These are phyloP conservation scores for Phascolomyces articulosus DNA, from an alignment of 371 early-diverging fungal species.

Conservation along the genomic window DNA sequence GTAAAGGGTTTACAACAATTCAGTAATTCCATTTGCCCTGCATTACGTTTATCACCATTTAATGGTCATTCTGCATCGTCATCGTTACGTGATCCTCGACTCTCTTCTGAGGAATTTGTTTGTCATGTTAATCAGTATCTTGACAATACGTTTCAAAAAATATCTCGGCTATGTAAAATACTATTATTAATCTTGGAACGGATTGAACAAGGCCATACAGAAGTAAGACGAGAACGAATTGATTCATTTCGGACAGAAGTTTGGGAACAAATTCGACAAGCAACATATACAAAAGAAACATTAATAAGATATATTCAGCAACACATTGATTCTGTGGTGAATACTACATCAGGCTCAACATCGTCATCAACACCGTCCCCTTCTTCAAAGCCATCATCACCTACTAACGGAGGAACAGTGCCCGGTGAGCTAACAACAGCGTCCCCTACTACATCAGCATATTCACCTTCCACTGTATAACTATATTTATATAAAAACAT, in stretches of 20 bases:
- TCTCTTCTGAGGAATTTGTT: slow-evolving; percentile 22
- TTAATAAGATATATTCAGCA: slow-evolving; percentile 29
- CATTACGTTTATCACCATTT: slow-evolving; percentile 21
- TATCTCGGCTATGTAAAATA: slow-evolving; percentile 39
- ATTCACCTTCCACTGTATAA: too few relatives aligned
- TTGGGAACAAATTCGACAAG: slow-evolving; percentile 36
- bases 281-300: slow-evolving; percentile 30
- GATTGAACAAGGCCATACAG: slow-evolving; percentile 24
- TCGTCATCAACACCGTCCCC: background rate
- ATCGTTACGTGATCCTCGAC: slow-evolving; percentile 21
- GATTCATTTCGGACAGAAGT: slow-evolving; percentile 44
- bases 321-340: slow-evolving; percentile 11
- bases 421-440: too few relatives aligned
- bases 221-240: slow-evolving; percentile 35
- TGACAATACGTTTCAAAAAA: slow-evolving; percentile 40
- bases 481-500: too few relatives aligned
- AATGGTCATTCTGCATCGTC: slow-evolving; percentile 12
- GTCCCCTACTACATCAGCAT: too few relatives aligned
- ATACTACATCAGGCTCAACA: too few relatives aligned
- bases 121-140: slow-evolving; percentile 40
- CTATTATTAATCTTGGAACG: slow-evolving; percentile 36
- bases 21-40: slow-evolving; percentile 36
- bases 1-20: slow-evolving; percentile 41
- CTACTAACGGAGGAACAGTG: too few relatives aligned
- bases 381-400: too few relatives aligned